A percentile compares a stretch with the other conserved stretches of the same genome.
Evolutionary conservation across 2,329 filamentous ascomycete genomes (phyloP).

Genomic region (Dactylellina drechsleri): DNA sequence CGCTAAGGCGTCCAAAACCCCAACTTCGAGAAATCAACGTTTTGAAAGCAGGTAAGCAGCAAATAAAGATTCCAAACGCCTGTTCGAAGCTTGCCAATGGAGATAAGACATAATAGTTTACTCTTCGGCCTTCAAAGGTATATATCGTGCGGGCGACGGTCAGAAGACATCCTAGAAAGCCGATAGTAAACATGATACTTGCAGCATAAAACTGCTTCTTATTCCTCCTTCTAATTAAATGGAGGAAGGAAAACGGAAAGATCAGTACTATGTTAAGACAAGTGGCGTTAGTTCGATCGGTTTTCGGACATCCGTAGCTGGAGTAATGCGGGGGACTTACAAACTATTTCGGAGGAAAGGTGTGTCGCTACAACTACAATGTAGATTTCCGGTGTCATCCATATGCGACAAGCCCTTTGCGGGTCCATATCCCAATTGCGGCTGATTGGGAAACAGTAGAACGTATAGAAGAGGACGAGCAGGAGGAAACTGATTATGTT

Average conservation of each 20-base stretch:
- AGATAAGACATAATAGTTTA: too few relatives aligned
- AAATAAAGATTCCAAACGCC: constrained; percentile 31
- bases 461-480: constrained; percentile 20
- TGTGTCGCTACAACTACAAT: constrained; percentile 12
- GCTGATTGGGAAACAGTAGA: constrained; percentile 36
- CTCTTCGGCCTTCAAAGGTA: background rate
- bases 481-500: constrained; percentile 10
- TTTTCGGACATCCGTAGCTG: too few relatives aligned
- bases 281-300: too few relatives aligned
- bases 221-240: constrained; percentile 24
- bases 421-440: constrained; percentile 41
- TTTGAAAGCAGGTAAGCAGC: constrained; percentile 45
- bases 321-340: background rate
- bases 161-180: constrained; percentile 29
- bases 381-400: constrained; percentile 11
- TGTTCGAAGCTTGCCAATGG: constrained; percentile 26
- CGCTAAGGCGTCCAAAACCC: background rate
- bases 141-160: constrained; percentile 26
- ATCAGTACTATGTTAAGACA: constrained; percentile 17
- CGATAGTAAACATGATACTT: constrained; percentile 27
- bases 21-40: constrained; percentile 3
- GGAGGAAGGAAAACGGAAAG: constrained; percentile 30
- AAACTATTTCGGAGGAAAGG: constrained; percentile 22
- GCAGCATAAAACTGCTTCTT: constrained; percentile 33
- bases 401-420: constrained; percentile 16